Conservation (phyloP, 2,329 filamentous ascomycete species). For the Cladobotryum mycophilum region DNA sequence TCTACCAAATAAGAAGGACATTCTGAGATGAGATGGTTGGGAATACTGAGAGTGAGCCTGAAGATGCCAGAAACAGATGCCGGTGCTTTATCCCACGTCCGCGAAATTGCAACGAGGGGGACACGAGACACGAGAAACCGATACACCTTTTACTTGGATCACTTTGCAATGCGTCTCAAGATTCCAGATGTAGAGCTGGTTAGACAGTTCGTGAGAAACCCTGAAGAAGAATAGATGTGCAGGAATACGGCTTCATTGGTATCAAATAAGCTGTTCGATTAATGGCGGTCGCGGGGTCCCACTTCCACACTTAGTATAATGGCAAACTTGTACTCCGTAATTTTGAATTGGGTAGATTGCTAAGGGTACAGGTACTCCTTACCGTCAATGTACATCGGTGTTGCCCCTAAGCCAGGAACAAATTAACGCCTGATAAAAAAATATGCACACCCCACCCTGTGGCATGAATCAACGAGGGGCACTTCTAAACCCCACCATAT, state of each 20-base stretch:
- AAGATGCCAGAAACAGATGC: background rate
- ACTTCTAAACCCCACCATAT: background rate
- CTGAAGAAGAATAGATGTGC: background rate
- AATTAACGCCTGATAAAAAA: too few relatives aligned
- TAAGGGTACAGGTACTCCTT: too few relatives aligned
- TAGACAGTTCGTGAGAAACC: background rate
- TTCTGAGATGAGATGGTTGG: constrained; percentile 16
- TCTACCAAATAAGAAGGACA: constrained; percentile 53
- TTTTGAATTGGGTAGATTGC: too few relatives aligned
- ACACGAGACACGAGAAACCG: too few relatives aligned
- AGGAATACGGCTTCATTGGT: background rate
- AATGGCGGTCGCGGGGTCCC: background rate
- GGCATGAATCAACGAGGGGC: background rate
- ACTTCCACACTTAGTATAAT: background rate
- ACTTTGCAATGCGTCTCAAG: background rate
- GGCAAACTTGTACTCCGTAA: too few relatives aligned
- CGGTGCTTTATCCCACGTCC: background rate
- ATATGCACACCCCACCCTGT: too few relatives aligned
- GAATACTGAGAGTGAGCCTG: background rate
- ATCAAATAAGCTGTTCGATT: background rate
- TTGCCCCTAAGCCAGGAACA: too few relatives aligned
- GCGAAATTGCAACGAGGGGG: too few relatives aligned
- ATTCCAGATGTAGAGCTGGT: background rate
- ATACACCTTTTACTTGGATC: background rate
- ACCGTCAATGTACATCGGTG: too few relatives aligned